Percentiles rank a stretch among this genome's conserved stretches.
phyloP scores from a whole-genome alignment of 2,329 filamentous ascomycete species.

The Fusarium goolgardi region DNA sequence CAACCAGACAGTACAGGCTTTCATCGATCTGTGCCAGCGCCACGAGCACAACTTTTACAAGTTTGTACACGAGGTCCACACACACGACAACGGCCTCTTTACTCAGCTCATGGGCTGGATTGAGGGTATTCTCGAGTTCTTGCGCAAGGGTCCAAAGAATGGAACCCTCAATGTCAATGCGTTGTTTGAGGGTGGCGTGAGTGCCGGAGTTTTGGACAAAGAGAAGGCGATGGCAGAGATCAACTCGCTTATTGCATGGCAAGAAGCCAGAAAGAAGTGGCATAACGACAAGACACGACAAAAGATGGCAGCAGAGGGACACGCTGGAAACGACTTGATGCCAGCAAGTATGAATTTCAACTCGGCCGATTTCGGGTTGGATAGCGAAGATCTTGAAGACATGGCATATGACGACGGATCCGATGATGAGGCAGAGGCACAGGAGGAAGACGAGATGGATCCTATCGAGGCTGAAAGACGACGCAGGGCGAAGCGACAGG shows the following conservation, averaged over 20 bases:
- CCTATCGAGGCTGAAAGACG: constrained; percentile 89
- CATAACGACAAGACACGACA: constrained; percentile 97
- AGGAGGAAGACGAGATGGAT: constrained; percentile 81
- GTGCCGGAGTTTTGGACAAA: constrained; percentile 75
- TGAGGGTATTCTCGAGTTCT: constrained; percentile 92
- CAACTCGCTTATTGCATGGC: constrained; percentile 88
- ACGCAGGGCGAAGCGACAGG: constrained; percentile 79
- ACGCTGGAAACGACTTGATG: constrained; percentile 59
- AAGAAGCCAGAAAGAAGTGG: constrained; percentile 96
- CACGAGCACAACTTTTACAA: constrained; percentile 99
- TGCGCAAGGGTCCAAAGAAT: constrained; percentile 85
- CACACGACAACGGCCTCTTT: constrained; percentile 96
- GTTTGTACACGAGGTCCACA: constrained; percentile 97
- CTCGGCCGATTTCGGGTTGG: constrained; percentile 88
- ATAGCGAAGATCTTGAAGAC: constrained; percentile 87
- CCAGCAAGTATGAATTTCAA: constrained; percentile 73
- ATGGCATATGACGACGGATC: constrained; percentile 81
- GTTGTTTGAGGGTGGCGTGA: constrained; percentile 83
- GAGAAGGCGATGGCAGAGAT: constrained; percentile 81
- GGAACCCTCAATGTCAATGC: constrained; percentile 95
- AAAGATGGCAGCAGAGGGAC: constrained; percentile 92
- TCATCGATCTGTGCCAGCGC: constrained; percentile 94
- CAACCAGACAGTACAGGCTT: constrained; percentile 97
- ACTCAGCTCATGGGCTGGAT: constrained; percentile 97
- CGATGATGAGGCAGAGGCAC: constrained; percentile 75